These are phyloP conservation scores for Echria macrotheca DNA, from an alignment of 495 filamentous ascomycete species.

Conservation along the genomic window DNA sequence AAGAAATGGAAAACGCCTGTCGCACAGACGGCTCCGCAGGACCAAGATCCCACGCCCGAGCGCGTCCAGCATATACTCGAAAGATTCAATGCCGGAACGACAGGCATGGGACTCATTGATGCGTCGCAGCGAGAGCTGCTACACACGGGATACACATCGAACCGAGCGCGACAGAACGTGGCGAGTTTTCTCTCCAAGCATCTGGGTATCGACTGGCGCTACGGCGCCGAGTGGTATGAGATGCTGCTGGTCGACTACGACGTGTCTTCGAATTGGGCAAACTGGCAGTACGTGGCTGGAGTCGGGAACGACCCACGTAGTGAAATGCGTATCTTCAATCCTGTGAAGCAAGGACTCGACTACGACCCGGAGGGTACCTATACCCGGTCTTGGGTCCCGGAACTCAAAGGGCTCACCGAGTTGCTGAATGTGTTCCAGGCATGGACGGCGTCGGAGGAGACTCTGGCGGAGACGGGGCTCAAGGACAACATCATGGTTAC, in stretches of 20 bases:
- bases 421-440: slow-evolving; percentile 58
- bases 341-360: slow-evolving; percentile 63
- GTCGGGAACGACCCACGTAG: slow-evolving; percentile 69
- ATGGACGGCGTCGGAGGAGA: slow-evolving; percentile 50
- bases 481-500: slow-evolving; percentile 47
- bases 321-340: slow-evolving; percentile 63
- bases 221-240: slow-evolving; percentile 77
- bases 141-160: slow-evolving; percentile 66
- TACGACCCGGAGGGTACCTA: slow-evolving; percentile 64
- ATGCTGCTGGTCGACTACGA: slow-evolving; percentile 65
- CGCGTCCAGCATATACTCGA: slow-evolving; percentile 33
- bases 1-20: slow-evolving; percentile 35
- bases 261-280: slow-evolving; percentile 65
- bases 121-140: slow-evolving; percentile 63
- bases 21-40: slow-evolving; percentile 12
- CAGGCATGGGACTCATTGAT: slow-evolving; percentile 66
- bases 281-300: slow-evolving; percentile 71
- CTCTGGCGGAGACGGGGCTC: slow-evolving; percentile 47
- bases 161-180: slow-evolving; percentile 66
- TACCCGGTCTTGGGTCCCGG: slow-evolving; percentile 60
- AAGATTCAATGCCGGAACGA: slow-evolving; percentile 56
- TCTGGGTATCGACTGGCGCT: slow-evolving; percentile 66
- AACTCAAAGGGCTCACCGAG: slow-evolving; percentile 47
- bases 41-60: slow-evolving; percentile 27
- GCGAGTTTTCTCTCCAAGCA: slow-evolving; percentile 67